Evolutionary conservation across 2,329 filamentous ascomycete species (phyloP), one percentile per base, ranked within the genome.

Genomic region (Fusarium armeniacum): DNA sequence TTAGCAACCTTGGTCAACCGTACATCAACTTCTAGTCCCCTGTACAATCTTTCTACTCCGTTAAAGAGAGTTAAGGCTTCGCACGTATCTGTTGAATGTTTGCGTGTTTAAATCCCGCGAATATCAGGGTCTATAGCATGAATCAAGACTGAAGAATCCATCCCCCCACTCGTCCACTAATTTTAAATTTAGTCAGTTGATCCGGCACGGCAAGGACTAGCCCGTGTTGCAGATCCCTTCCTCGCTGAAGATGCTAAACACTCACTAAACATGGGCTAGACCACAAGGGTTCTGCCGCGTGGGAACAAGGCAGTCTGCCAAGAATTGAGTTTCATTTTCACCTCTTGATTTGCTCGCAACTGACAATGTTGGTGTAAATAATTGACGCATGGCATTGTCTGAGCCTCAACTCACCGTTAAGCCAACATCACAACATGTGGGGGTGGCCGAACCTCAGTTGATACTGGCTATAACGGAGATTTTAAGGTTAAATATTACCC

Each of bases 141-240:
- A 16, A 40, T 16, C 9, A 51, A n/a, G 18, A 15, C 18, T 35
- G 15, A 2, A 58, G 20, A 55, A 20, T 41, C 44, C 20, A 20
- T 20, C 11, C 11, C 36, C 50, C 26, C 33, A 46, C 46, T 49
- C n/a, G 30, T 35, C 28, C 16, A 43, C 57, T 62, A 43, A 38
- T 30, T 38, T 51, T 62, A 43, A 38, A 26, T 38, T 51, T 40
- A 51, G 49, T 38, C 24, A 28, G 33, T 40, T 51, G 28, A 62
- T 62, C 57, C 46, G 57, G 57, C 45, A 54, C 40, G 35, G 28
- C 22, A 20, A 9, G 16, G 6, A 46, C 20, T 15, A 40, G 22
- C 57, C 57, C 57, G 57, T 6, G 44, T 55, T 36, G 57, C 57
- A 59, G 46, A 62, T 62, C 46, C 33, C 33, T 20, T 45, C 38